Conservation (phyloP, 495 filamentous ascomycete genomes). For the Cercophora sp. region DNA sequence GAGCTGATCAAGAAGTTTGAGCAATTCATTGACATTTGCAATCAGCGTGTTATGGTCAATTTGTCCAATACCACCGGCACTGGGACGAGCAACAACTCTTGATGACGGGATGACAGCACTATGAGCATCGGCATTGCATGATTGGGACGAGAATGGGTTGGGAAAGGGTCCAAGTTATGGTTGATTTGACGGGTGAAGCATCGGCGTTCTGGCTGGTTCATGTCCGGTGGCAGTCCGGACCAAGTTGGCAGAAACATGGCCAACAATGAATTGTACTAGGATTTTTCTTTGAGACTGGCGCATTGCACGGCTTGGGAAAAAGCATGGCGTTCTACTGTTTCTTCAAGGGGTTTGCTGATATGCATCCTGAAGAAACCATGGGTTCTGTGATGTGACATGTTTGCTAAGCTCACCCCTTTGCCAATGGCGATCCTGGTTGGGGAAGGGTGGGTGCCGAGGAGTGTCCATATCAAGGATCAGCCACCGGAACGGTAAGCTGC, state of each 20-base stretch:
- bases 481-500: conserved; percentile 6
- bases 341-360: not conserved
- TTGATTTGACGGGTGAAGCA: not conserved
- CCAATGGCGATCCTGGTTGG: not conserved
- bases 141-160: not conserved
- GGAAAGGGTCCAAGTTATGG: not conserved
- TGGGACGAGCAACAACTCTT: conserved; percentile 1
- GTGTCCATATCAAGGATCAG: conserved; percentile 10
- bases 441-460: not conserved
- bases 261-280: not conserved
- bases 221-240: not conserved
- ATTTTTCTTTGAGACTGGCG: conserved; percentile 4
- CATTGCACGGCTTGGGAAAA: conserved; percentile 1
- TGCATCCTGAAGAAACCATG: not conserved
- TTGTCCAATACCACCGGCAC: conserved; percentile 15
- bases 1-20: conserved; percentile 54
- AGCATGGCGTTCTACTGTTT: not conserved
- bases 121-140: conserved; percentile 5
- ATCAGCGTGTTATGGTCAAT: conserved; percentile 53
- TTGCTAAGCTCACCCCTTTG: conserved; percentile 12
- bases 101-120: not conserved
- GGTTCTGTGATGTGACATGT: not conserved
- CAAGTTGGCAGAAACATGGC: not conserved
- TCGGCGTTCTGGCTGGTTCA: not conserved
- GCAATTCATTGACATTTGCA: conserved; percentile 59